Evolutionary conservation across 306 rosid species (phyloP), one percentile per base, ranked within the genome.

Genomic region (Castanea mollissima): DNA sequence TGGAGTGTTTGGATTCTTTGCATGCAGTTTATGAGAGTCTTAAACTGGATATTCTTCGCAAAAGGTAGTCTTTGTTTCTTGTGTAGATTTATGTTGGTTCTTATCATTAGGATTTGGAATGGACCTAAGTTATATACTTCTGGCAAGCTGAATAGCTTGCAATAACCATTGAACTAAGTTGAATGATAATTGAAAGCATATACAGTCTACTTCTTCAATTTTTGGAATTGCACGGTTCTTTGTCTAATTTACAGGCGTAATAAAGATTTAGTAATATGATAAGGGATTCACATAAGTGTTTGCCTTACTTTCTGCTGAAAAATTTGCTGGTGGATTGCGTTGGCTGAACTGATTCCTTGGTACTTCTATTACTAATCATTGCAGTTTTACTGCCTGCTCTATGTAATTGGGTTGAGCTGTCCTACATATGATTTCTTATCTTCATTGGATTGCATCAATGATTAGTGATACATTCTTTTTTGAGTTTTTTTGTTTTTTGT

Each of bases 1-100:
- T 76, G 80, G 91, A 89, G 85, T 84, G 87, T 82, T 85, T 94
- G 73, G 92, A 87, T 82, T 92, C 97, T 78, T 91, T 94, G 83
- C 99, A 94, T 86, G 95, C 97, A 32, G 93, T 94, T 67, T 94
- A 94, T 76, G 99, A 94, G 86, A 91, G 86, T 85, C 83, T 94
- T 79, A 94, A 94, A 85, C 90, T 94, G 81, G 91, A 94, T 80
- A 89, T 85, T 82, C 99, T 94, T 79, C 97, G 99, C 49, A 94
- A 87, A 81, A 54, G 97, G 98, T 94, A 71, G 78, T 65, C 19
- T 56, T 73, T 64, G 69, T 34, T 83, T 74, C 44, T 31, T 19
- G 2, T 67, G 15, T 35, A 32, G 11, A 32, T 34, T 67, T 10
- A 35, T 77, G 32, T 58, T 13, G 4, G 41, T 16, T 73, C 15